phyloP scores from a whole-genome alignment of 257 asterid species.

The Eustoma russellianum region DNA sequence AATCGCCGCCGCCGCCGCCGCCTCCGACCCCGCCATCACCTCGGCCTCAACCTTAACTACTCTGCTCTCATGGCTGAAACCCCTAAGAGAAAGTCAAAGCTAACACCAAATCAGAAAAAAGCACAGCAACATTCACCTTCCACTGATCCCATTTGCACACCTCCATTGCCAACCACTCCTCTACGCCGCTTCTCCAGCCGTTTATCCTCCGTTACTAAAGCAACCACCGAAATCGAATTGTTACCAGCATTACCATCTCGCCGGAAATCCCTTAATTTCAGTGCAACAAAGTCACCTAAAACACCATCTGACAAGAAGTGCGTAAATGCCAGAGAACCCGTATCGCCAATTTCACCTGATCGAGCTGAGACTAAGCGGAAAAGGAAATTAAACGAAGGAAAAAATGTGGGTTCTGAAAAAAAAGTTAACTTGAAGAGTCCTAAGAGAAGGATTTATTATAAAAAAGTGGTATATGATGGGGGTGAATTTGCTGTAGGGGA shows the following conservation, averaged over 20 bases:
- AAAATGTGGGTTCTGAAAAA: conserved; percentile 10
- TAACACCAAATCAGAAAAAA: conserved; percentile 13
- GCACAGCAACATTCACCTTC: conserved; percentile 10
- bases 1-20: conserved; percentile 6
- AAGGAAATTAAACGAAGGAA: conserved; percentile 27
- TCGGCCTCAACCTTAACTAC: not conserved
- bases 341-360: conserved; percentile 45
- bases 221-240: conserved; percentile 19
- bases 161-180: conserved; percentile 40
- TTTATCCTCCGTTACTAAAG: conserved; percentile 14
- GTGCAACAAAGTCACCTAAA: conserved; percentile 8
- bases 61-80: conserved; percentile 38
- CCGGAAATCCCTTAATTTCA: conserved; percentile 23
- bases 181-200: conserved; percentile 74
- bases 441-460: conserved; percentile 53
- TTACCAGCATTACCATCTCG: conserved; percentile 5
- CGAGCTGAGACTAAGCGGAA: conserved; percentile 41
- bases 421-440: conserved; percentile 18
- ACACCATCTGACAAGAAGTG: conserved; percentile 1
- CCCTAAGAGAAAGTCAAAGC: conserved; percentile 36
- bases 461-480: conserved; percentile 60
- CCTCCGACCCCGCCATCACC: not conserved
- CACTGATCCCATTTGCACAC: conserved; percentile 24
- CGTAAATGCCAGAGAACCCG: conserved; percentile 17
- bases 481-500: conserved; percentile 65